Evolutionary conservation across 352 stramenopile genomes (phyloP).

Genomic region (Pythium periplocum): DNA sequence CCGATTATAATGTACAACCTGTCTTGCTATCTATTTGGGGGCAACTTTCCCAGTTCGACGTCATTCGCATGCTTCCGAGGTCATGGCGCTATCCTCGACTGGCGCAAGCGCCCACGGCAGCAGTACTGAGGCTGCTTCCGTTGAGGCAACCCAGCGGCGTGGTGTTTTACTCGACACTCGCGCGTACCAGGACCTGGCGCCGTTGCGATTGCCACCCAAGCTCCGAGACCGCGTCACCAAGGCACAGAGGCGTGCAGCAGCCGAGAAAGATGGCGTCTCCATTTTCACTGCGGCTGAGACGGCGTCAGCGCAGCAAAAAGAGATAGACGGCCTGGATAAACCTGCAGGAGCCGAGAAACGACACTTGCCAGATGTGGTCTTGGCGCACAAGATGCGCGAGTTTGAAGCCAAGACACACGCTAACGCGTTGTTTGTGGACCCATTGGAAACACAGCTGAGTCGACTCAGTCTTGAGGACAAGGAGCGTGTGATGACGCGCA

Average conservation of each 20-base stretch:
- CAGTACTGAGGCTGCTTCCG: background rate
- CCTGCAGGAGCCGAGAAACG: conserved; percentile 5
- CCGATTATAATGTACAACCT: too few relatives aligned
- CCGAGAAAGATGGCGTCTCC: conserved; percentile 67
- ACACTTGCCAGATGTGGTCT: conserved; percentile 61
- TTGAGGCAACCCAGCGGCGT: conserved; percentile 7
- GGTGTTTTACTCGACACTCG: conserved; percentile 44
- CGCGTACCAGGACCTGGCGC: conserved; percentile 50
- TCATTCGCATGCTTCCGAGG: too few relatives aligned
- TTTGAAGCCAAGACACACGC: conserved; percentile 65
- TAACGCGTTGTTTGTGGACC: conserved; percentile 45
- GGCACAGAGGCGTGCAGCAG: conserved; percentile 50
- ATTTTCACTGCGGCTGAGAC: conserved; percentile 35
- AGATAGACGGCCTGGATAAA: conserved; percentile 1
- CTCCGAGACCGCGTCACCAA: conserved; percentile 56
- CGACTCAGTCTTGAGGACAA: conserved; percentile 61
- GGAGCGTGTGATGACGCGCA: conserved; percentile 61
- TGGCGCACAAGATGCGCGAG: conserved; percentile 76
- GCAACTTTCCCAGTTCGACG: too few relatives aligned
- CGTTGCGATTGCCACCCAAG: conserved; percentile 49
- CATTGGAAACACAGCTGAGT: conserved; percentile 45
- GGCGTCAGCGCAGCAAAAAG: background rate
- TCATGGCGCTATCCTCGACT: too few relatives aligned
- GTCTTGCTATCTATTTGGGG: too few relatives aligned
- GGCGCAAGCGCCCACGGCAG: background rate